A percentile compares a stretch with the other conserved stretches of the same genome.
Conservation (phyloP, 1,139 yeast genomes). For the Yamadazyma jaroonii region DNA sequence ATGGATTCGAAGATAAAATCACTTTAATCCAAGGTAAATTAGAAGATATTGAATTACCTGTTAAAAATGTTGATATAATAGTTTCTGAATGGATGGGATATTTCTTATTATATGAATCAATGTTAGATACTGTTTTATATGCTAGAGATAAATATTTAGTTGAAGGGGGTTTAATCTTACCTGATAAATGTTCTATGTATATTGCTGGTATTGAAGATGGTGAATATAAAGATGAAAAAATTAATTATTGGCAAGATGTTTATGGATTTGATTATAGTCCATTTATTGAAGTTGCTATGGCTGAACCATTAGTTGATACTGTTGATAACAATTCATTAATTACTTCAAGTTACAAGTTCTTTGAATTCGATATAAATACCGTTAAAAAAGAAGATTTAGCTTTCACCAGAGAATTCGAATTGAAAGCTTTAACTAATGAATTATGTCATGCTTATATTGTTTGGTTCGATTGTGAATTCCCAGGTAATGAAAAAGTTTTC, state of each 20-base stretch:
- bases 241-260: conserved; percentile 94
- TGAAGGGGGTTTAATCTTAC: conserved; percentile 87
- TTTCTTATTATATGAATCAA: conserved; percentile 90
- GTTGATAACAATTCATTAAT: conserved; percentile 79
- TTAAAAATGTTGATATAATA: conserved; percentile 81
- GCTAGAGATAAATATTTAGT: conserved; percentile 93
- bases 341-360: conserved; percentile 67
- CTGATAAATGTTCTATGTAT: conserved; percentile 89
- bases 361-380: conserved; percentile 86
- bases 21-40: conserved; percentile 89
- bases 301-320: conserved; percentile 92
- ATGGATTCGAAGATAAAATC: conserved; percentile 85
- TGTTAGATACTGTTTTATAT: conserved; percentile 93
- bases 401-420: conserved; percentile 62
- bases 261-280: conserved; percentile 93
- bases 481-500: conserved; percentile 56
- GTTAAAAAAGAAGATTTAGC: conserved; percentile 81
- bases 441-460: conserved; percentile 84
- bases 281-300: conserved; percentile 70
- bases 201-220: conserved; percentile 95
- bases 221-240: conserved; percentile 87
- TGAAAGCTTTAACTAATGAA: conserved; percentile 77
- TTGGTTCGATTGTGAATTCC: conserved; percentile 93
- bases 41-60: conserved; percentile 89
- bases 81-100: conserved; percentile 99